Percentiles rank a stretch among this genome's conserved stretches.
These are phyloP conservation scores for Pseudogymnoascus sp. DNA, from an alignment of 2,329 filamentous ascomycete genomes.

Conservation along the genomic window DNA sequence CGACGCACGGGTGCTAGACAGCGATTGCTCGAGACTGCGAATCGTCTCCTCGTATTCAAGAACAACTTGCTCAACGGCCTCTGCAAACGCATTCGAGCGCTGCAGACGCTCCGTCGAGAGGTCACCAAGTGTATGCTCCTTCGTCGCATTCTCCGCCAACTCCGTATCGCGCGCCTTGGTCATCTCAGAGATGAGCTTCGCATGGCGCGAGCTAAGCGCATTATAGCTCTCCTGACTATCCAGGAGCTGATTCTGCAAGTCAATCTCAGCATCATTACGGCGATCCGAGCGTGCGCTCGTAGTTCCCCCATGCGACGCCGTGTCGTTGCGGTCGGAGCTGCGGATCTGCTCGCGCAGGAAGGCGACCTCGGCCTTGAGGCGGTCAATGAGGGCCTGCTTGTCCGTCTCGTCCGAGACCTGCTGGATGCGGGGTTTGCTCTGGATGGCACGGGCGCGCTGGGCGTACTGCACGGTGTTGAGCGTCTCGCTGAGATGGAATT, in stretches of 20 bases:
- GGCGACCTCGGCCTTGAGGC: slow-evolving; percentile 84
- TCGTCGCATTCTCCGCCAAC: slow-evolving; percentile 47
- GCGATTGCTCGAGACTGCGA: slow-evolving; percentile 80
- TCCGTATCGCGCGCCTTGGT: slow-evolving; percentile 73
- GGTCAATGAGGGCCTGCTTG: slow-evolving; percentile 87
- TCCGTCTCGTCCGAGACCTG: slow-evolving; percentile 82
- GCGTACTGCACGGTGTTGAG: slow-evolving; percentile 97
- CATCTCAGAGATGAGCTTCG: slow-evolving; percentile 90
- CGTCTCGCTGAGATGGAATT: slow-evolving; percentile 96
- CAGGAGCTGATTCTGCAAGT: slow-evolving; percentile 87
- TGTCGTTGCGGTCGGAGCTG: slow-evolving; percentile 57
- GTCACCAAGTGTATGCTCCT: slow-evolving; percentile 60
- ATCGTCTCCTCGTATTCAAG: slow-evolving; percentile 99
- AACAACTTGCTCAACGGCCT: slow-evolving; percentile 92
- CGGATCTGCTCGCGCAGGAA: slow-evolving; percentile 92
- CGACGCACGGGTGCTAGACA: slow-evolving; percentile 78
- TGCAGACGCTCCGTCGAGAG: slow-evolving; percentile 81
- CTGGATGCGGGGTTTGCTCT: slow-evolving; percentile 95
- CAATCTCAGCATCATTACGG: slow-evolving; percentile 74
- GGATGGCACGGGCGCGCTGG: slow-evolving; percentile 88
- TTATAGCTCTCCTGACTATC: slow-evolving; percentile 94
- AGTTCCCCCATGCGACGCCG: slow-evolving; percentile 37
- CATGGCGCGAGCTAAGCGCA: slow-evolving; percentile 82
- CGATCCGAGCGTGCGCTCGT: slow-evolving; percentile 69
- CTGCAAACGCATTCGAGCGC: slow-evolving; percentile 89